These are phyloP conservation scores for Boletus rufocinnamomeus DNA, from an alignment of 768 basidiomycete genomes.

Conservation along the genomic window DNA sequence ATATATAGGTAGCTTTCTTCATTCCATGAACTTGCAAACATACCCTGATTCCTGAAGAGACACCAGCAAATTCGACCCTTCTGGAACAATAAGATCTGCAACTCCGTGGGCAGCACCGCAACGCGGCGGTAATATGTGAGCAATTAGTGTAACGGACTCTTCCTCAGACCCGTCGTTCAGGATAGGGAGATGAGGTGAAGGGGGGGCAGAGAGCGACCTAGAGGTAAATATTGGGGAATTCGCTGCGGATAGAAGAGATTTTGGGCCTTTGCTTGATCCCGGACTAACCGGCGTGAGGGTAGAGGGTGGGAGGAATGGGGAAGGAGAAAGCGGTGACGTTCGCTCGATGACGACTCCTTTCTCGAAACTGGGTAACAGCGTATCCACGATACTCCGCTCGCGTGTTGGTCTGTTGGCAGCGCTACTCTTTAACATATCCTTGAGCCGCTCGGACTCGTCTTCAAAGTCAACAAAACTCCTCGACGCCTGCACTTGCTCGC, in stretches of 20 bases:
- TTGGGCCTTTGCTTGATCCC: slow-evolving; percentile 31
- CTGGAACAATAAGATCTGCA: slow-evolving; percentile 47
- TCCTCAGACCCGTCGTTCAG: slow-evolving; percentile 19
- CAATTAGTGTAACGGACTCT: slow-evolving; percentile 24
- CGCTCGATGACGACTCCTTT: slow-evolving; percentile 30
- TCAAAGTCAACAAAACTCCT: slow-evolving; percentile 82
- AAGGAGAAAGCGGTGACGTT: slow-evolving; percentile 12
- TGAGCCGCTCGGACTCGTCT: slow-evolving; percentile 75
- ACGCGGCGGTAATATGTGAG: slow-evolving; percentile 49
- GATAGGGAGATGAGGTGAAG: slow-evolving; percentile 31
- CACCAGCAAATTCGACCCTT: slow-evolving; percentile 45
- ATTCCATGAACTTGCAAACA: slow-evolving; percentile 18
- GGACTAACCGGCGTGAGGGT: slow-evolving; percentile 14
- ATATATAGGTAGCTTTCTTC: slow-evolving; percentile 6
- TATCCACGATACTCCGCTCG: slow-evolving; percentile 35
- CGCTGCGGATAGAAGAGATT: slow-evolving; percentile 47
- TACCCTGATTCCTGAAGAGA: slow-evolving; percentile 71
- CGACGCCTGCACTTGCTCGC: slow-evolving; percentile 72
- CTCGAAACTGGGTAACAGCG: slow-evolving; percentile 34
- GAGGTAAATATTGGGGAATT: slow-evolving; percentile 46
- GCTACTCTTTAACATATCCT: slow-evolving; percentile 65
- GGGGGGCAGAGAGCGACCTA: slow-evolving; percentile 38
- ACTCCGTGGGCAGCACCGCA: slow-evolving; percentile 43
- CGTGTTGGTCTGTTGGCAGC: slow-evolving; percentile 37
- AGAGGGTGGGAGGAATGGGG: slow-evolving; percentile 13